Conservation (phyloP, 805 yeast genomes). For the Candida ovalis region DNA sequence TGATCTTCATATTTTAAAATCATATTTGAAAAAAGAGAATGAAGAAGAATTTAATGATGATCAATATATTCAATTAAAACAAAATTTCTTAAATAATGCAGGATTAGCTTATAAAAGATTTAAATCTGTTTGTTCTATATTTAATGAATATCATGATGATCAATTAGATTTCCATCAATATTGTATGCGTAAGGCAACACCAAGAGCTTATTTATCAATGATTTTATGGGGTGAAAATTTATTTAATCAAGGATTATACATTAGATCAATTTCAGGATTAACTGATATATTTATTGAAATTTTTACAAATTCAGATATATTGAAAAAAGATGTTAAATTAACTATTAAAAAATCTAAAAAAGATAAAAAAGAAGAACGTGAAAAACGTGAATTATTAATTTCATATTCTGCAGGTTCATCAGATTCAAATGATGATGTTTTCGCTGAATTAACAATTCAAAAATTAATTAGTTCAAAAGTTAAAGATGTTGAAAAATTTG, state of each 20-base stretch:
- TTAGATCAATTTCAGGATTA: conserved; percentile 68
- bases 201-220: conserved; percentile 75
- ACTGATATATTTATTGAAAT: conserved; percentile 49
- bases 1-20: conserved; percentile 14
- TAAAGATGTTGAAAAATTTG: conserved; percentile 32
- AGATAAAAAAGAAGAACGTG: conserved; percentile 53
- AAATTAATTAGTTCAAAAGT: conserved; percentile 27
- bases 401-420: conserved; percentile 35
- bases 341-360: conserved; percentile 37
- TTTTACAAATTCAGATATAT: conserved; percentile 25
- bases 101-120: conserved; percentile 83
- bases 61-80: conserved; percentile 30
- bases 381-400: conserved; percentile 52
- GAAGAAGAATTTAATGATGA: conserved; percentile 25
- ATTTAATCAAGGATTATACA: conserved; percentile 64
- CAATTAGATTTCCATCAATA: conserved; percentile 94
- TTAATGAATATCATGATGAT: conserved; percentile 69
- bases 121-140: conserved; percentile 60
- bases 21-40: conserved; percentile 22
- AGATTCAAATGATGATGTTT: conserved; percentile 49
- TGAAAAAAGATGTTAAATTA: conserved; percentile 13
- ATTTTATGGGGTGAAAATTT: conserved; percentile 78
- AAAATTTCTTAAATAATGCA: conserved; percentile 27
- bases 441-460: conserved; percentile 43
- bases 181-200: conserved; percentile 86